A percentile compares a stretch with the other conserved stretches of the same genome.
Conservation (phyloP, 257 asterid genomes). For the Nicotiana undulata region DNA sequence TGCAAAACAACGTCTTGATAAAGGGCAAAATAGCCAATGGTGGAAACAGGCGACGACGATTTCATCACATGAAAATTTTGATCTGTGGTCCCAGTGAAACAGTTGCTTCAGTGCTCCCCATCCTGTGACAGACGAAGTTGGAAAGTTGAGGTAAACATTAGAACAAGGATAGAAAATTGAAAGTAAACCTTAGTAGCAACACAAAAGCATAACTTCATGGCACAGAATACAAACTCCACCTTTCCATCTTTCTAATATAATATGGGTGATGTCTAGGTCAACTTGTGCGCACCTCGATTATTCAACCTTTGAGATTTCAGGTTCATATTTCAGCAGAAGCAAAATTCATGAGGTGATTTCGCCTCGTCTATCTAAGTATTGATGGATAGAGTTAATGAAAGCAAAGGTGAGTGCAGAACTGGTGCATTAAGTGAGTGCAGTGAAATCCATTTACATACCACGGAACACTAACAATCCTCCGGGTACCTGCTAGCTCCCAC, state of each 20-base stretch:
- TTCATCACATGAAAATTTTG: not conserved
- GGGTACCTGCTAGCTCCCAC: too few species aligned
- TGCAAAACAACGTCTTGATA: not conserved
- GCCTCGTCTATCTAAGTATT: too few species aligned
- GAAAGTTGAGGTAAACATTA: not conserved
- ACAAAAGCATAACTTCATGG: not conserved
- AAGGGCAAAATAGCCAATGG: not conserved
- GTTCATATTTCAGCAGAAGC: too few species aligned
- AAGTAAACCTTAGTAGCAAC: not conserved
- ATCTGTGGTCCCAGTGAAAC: not conserved
- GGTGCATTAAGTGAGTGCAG: too few species aligned
- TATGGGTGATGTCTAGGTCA: too few species aligned
- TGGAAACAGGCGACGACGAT: not conserved
- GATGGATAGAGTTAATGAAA: too few species aligned
- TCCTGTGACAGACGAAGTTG: constrained; percentile 25
- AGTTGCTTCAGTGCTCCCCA: constrained; percentile 25
- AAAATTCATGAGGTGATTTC: too few species aligned
- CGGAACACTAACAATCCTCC: too few species aligned
- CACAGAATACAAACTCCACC: not conserved
- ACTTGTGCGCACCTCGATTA: too few species aligned
- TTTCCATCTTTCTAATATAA: not conserved
- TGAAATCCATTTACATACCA: too few species aligned
- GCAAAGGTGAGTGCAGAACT: too few species aligned
- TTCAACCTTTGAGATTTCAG: too few species aligned
- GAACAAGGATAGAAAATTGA: not conserved